Evolutionary conservation across 1,284 basidiomycete genomes (phyloP).

Genomic region (Volvariella volvacea): DNA sequence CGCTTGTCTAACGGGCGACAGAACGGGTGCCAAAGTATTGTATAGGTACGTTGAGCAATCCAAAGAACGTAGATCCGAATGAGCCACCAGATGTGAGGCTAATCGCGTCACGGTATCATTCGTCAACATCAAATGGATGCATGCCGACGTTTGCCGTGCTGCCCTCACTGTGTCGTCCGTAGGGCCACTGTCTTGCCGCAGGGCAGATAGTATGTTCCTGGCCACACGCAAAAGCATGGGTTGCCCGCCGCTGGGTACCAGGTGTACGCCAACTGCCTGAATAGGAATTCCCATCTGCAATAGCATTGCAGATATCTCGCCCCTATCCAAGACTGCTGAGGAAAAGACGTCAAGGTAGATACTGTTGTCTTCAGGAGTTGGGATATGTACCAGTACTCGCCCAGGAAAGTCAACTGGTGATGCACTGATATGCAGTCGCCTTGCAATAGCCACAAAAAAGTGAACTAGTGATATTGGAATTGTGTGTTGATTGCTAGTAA

Average conservation of each 20-base stretch:
- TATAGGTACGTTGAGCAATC: constrained; percentile 19
- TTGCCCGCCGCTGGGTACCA: constrained; percentile 25
- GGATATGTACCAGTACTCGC: constrained; percentile 44
- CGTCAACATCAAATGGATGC: constrained; percentile 17
- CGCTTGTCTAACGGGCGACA: constrained; percentile 11
- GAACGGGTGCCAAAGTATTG: constrained; percentile 22
- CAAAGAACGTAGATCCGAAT: constrained; percentile 17
- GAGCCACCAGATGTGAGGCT: constrained; percentile 20
- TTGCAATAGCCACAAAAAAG: constrained; percentile 48
- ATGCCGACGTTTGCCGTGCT: constrained; percentile 22
- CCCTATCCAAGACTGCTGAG: constrained; percentile 26
- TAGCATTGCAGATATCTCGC: constrained; percentile 14
- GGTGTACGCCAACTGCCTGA: constrained; percentile 13
- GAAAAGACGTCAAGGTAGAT: constrained; percentile 39
- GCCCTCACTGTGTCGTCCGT: constrained; percentile 12
- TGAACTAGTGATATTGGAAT: constrained; percentile 58
- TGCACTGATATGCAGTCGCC: constrained; percentile 43
- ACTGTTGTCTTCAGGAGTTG: constrained; percentile 25
- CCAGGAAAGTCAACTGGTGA: constrained; percentile 50
- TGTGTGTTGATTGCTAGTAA: constrained; percentile 39
- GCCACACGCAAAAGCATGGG: constrained; percentile 31
- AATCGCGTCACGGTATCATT: constrained; percentile 15
- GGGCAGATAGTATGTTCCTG: constrained; percentile 15
- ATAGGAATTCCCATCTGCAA: constrained; percentile 19
- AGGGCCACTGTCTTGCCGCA: constrained; percentile 6